Evolutionary conservation across 495 filamentous ascomycete genomes (phyloP).

Genomic region (Daldinia loculata): DNA sequence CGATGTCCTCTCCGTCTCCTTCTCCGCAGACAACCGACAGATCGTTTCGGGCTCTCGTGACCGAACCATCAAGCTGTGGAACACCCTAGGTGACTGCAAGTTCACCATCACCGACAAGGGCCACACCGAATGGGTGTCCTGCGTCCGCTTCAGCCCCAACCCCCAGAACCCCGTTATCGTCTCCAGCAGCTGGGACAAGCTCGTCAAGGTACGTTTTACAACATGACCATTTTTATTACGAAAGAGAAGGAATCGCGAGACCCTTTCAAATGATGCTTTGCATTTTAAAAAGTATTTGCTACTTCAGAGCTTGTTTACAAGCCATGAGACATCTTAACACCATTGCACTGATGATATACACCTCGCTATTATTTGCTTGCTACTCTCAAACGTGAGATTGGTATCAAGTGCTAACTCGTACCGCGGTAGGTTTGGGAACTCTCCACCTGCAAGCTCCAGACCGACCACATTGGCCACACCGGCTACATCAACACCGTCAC

Average conservation of each 20-base stretch:
- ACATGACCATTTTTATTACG: not conserved
- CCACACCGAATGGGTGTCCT: constrained; percentile 99
- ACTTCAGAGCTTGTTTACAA: constrained; percentile 94
- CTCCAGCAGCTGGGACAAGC: constrained; percentile 98
- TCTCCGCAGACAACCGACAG: constrained; percentile 99
- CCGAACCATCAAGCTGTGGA: constrained; percentile 99
- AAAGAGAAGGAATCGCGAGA: not conserved
- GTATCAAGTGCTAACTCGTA: constrained; percentile 18
- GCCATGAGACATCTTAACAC: constrained; percentile 98
- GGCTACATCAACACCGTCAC: constrained; percentile 99
- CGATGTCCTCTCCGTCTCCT: constrained; percentile 99
- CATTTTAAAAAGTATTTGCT: constrained; percentile 96
- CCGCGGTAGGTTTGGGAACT: constrained; percentile 93
- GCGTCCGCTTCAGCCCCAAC: constrained; percentile 99
- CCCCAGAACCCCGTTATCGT: constrained; percentile 99
- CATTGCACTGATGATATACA: constrained; percentile 77
- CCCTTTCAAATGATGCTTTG: constrained; percentile 81
- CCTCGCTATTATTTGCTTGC: constrained; percentile 41
- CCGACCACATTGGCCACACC: constrained; percentile 99
- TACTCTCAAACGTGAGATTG: constrained; percentile 13
- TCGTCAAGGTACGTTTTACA: constrained; percentile 87
- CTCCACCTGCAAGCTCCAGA: constrained; percentile 98
- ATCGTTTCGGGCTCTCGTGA: constrained; percentile 99
- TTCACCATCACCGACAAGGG: constrained; percentile 99
- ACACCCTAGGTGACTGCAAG: constrained; percentile 99